phyloP scores from a whole-genome alignment of 306 rosid species.

The Castanospermum australe region DNA sequence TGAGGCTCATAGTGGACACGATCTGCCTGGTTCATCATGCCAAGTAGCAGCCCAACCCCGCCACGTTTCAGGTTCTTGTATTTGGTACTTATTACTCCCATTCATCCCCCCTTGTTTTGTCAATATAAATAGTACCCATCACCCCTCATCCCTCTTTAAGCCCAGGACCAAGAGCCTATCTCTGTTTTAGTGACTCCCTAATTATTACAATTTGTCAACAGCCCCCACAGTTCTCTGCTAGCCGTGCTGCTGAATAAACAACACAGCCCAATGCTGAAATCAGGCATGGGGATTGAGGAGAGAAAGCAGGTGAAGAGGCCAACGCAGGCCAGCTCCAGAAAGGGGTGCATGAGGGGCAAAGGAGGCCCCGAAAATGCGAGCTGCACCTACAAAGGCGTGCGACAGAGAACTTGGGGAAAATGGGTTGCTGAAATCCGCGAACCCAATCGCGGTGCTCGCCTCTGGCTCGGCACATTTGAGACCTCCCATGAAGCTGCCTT shows the following conservation, averaged over 20 bases:
- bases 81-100: neutral
- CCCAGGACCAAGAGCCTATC: neutral
- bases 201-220: neutral
- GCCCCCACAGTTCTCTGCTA: neutral
- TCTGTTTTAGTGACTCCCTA: neutral
- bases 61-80: conserved; percentile 69
- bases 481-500: conserved; percentile 82
- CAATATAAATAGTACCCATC: conserved; percentile 36
- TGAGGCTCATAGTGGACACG: conserved; percentile 73
- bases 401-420: conserved; percentile 97
- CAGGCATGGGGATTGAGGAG: conserved; percentile 30
- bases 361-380: conserved; percentile 90
- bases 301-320: conserved; percentile 38
- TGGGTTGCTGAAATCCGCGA: conserved; percentile 99
- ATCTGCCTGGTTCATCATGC: conserved; percentile 51
- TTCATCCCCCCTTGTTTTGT: neutral
- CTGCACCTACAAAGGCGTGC: conserved; percentile 89
- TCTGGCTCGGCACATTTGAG: conserved; percentile 91
- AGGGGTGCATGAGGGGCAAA: conserved; percentile 94
- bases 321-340: conserved; percentile 73
- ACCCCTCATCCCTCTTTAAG: neutral
- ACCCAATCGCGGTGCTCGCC: conserved; percentile 90
- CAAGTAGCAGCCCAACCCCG: conserved; percentile 64
- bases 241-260: neutral
- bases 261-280: conserved; percentile 35